Evolutionary conservation across 106 monocot species (phyloP), one percentile per base, ranked within the genome.

Genomic region (Platanthera guangdongensis): DNA sequence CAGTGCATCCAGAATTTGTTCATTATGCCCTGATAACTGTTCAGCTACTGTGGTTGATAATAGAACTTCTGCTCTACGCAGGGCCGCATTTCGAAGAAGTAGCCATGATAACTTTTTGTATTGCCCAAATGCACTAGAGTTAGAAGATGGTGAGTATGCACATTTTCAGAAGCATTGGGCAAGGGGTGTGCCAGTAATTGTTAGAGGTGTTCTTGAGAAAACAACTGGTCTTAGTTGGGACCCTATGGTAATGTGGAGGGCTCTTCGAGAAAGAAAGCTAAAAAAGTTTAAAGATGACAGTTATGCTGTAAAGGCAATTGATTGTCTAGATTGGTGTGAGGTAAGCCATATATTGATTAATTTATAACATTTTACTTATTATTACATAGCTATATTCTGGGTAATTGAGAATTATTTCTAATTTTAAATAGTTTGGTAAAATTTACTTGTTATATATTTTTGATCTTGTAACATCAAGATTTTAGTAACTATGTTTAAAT

Each of bases 271-370:
- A 48, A 82, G 47, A 67, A 82, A 65, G 30, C 21, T 68, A 48
- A 67, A 79, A 47, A 86, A 82, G 76, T 76, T 80, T 46, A 72
- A 86, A 74, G 57, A 76, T 30, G 74, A 86, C 47, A 55, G 68
- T 18, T 22, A 32, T 52, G 75, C 75, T 49, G 86, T 86, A 18
- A 86, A 79, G 73, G 82, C 82, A 15, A 79, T 86, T 79, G 86
- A 86, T 75, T 86, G 86, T 77, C 74, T 82, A 14, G 81, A 86
- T 60, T 86, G 82, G 82, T 78, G 86, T 57, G 86, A 86, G 86
- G 86, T 86, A 47, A 39, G 65, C 10, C 18, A 65, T 65, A 30
- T 32, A 32, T 9, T 32, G 32, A 32, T 65, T 52, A 10, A 65
- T 65, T 65, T 30, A 19, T 55, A 15, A n/a, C n/a, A 63, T 21